These are phyloP conservation scores for Penicillium oxalicum DNA, from an alignment of 2,329 filamentous ascomycete genomes.

Conservation along the genomic window DNA sequence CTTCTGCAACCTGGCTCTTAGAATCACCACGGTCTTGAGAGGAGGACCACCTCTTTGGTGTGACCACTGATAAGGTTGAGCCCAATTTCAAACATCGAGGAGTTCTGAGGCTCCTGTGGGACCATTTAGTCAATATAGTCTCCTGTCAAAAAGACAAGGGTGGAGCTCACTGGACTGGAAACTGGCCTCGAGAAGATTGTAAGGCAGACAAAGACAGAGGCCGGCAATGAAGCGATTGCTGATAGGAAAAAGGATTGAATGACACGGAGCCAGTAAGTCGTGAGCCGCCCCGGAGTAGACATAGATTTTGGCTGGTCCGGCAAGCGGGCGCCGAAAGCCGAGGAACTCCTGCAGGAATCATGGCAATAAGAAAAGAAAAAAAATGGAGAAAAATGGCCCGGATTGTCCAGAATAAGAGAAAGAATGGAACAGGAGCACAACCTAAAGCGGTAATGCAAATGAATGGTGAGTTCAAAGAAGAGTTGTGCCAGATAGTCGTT, in stretches of 20 bases:
- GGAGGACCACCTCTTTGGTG: slow-evolving; percentile 20
- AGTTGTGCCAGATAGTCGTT: too few relatives aligned
- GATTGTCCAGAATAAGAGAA: not conserved
- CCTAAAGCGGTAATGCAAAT: too few relatives aligned
- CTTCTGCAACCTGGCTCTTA: slow-evolving; percentile 8
- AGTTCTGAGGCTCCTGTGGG: slow-evolving; percentile 4
- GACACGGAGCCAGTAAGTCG: slow-evolving; percentile 1
- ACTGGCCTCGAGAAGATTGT: not conserved
- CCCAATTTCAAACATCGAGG: not conserved
- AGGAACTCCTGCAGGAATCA: slow-evolving; percentile 10
- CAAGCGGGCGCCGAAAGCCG: slow-evolving; percentile 6
- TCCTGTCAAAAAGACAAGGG: too few relatives aligned
- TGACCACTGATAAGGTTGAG: slow-evolving; percentile 5
- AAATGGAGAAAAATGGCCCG: not conserved
- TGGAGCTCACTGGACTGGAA: slow-evolving; percentile 9
- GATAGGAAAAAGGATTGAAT: slow-evolving; percentile 2
- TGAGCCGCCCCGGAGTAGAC: slow-evolving; percentile 1
- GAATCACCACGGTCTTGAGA: slow-evolving; percentile 19
- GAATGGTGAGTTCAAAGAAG: too few relatives aligned
- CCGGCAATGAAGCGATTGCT: not conserved
- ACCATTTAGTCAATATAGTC: slow-evolving; percentile 1
- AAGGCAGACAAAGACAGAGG: slow-evolving; percentile 11
- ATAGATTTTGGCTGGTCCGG: slow-evolving; percentile 5
- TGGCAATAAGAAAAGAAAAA: slow-evolving; percentile 7
- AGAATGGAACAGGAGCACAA: too few relatives aligned